Percentiles rank a stretch among this genome's conserved stretches.
Conservation (phyloP, 306 rosid genomes). For the Pyrus betulifolia region DNA sequence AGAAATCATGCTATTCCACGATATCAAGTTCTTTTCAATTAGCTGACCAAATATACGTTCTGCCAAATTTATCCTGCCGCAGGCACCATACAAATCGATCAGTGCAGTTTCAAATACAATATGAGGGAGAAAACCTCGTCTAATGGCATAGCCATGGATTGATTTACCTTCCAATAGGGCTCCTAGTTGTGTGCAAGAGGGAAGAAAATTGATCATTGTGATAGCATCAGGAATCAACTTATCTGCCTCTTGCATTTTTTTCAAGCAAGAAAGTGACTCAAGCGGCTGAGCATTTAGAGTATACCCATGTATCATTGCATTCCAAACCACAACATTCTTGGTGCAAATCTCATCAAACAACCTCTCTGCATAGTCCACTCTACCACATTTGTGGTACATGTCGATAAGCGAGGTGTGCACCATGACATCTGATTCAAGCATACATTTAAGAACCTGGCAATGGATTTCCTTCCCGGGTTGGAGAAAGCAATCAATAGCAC, state of each 20-base stretch:
- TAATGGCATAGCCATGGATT: conserved; percentile 43
- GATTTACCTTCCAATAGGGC: conserved; percentile 40
- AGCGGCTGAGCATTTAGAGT: conserved; percentile 11
- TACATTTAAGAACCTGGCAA: conserved; percentile 31
- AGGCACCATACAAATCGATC: conserved; percentile 37
- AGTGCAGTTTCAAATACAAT: conserved; percentile 45
- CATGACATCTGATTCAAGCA: conserved; percentile 37
- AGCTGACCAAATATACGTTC: conserved; percentile 33
- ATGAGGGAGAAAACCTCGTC: conserved; percentile 53
- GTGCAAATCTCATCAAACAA: conserved; percentile 29
- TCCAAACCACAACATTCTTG: conserved; percentile 46
- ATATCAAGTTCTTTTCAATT: conserved; percentile 23
- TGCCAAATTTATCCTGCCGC: conserved; percentile 26
- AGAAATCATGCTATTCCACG: conserved; percentile 52
- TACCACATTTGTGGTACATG: conserved; percentile 44
- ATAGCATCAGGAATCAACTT: conserved; percentile 30
- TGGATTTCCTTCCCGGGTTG: conserved; percentile 41
- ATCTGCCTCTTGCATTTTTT: conserved; percentile 35
- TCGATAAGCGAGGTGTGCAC: conserved; percentile 43
- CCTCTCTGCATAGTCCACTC: conserved; percentile 36
- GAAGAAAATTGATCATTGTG: conserved; percentile 44
- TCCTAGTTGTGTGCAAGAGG: conserved; percentile 39
- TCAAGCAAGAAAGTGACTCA: conserved; percentile 28
- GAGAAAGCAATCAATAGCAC: conserved; percentile 26
- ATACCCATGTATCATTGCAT: conserved; percentile 47